Base-by-base conservation (phyloP, 2,329 filamentous ascomycete species). In the Colletotrichum plurivorum region DNA sequence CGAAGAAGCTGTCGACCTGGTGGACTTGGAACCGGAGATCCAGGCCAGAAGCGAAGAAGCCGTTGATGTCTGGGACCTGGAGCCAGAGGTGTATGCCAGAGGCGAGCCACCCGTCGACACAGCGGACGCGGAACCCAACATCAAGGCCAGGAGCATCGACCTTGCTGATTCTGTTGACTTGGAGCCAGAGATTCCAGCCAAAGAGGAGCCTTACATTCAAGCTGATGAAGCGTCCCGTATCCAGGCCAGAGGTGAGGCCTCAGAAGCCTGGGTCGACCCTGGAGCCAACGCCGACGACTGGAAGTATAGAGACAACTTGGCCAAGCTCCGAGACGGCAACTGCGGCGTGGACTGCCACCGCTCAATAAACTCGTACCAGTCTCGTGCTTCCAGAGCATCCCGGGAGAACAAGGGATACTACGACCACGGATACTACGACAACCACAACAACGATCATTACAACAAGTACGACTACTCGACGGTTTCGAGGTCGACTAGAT, bases 231-330 rank as follows among this genome's bases (percentile, higher is more conserved):
- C n/a, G 18, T 22, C n/a, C 4, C 49, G 13, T 5, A 16, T 43
- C 13, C 57, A 62, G 46, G 41, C 49, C 20, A 62, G 57, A 9
- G 18, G 41, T 1, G 58, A 67, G 13, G 12, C 41, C 36, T 20
- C 49, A n/a, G 9, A 5, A 1, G 41, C 25, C 4, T 25, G 18
- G 20, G 41, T 22, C 13, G 22, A 41, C 22, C 18, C 27, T 13
- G 8, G 27, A 10, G 16, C n/a, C 4, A 8, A 31, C 2, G 36
- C 18, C 6, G 55, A 63, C 39, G 25, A 59, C 12, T 20, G 39
- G 36, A 65, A 60, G 25, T 46, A 60, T 22, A 18, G n/a, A 45
- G 55, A 60, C 39, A 60, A 65, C 18, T 39, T 60, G 18, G 15
- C 36, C 1, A 53, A 60, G 39, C 48, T 65, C 16, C 6, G 39